Conservation (phyloP, 176 grass and related monocot genomes). For the Bothriochloa decipiens region DNA sequence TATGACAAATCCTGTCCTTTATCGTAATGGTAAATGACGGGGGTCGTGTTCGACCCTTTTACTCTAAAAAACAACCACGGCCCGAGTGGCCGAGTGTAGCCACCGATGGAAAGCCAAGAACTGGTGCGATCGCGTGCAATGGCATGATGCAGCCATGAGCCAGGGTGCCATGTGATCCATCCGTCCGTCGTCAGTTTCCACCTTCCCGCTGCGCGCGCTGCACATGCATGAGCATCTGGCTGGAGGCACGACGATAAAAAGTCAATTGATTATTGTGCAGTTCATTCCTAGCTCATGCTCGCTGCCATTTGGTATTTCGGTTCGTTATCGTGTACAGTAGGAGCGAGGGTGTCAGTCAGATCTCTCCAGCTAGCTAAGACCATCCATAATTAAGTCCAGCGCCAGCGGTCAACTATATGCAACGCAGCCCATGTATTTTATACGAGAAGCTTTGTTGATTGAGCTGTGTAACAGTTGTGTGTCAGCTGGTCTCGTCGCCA, state of each 20-base stretch:
- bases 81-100: too few species aligned
- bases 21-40: too few species aligned
- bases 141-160: not conserved
- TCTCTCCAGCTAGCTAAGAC: not conserved
- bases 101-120: not conserved
- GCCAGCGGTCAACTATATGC: not conserved
- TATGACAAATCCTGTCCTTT: too few species aligned
- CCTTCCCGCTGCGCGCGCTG: not conserved
- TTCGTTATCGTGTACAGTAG: not conserved
- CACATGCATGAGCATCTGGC: not conserved
- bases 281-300: not conserved
- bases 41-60: too few species aligned
- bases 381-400: not conserved
- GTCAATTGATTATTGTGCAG: too few species aligned
- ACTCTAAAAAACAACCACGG: too few species aligned
- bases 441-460: not conserved
- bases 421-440: not conserved
- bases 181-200: too few species aligned
- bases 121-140: not conserved
- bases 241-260: too few species aligned
- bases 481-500: conserved; percentile 1
- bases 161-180: not conserved
- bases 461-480: conserved; percentile 7
- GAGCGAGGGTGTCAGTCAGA: not conserved
- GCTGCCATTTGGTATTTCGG: not conserved